A percentile compares a stretch with the other conserved stretches of the same genome.
Conservation (phyloP, 805 yeast genomes). For the Candida rishiriensis region DNA sequence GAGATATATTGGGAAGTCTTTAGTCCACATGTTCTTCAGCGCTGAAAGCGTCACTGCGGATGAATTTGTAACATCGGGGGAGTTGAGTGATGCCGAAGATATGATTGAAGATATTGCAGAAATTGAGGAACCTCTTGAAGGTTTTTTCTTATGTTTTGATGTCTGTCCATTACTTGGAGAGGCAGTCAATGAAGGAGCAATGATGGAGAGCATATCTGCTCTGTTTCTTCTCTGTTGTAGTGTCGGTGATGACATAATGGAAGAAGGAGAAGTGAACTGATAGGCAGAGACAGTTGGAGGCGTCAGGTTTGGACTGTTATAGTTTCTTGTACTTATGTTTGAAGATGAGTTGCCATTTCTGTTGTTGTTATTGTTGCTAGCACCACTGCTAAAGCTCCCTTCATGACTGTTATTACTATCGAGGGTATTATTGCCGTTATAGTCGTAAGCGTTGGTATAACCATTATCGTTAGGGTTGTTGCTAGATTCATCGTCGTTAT, state of each 20-base stretch:
- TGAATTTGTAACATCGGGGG: constrained; percentile 9
- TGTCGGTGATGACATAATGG: background rate
- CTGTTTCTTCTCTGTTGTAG: background rate
- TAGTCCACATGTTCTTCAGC: constrained; percentile 11
- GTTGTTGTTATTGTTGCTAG: too few species aligned
- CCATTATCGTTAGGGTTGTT: background rate
- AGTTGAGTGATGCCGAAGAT: constrained; percentile 25
- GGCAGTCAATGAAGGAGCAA: background rate
- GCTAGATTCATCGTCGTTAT: background rate
- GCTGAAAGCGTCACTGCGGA: constrained; percentile 1
- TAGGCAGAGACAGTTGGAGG: background rate
- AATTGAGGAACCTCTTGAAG: constrained; percentile 31
- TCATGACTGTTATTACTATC: background rate
- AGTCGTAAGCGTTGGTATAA: background rate
- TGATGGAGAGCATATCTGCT: background rate
- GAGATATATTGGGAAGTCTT: constrained; percentile 10
- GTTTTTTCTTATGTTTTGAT: constrained; percentile 21
- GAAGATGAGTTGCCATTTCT: too few species aligned
- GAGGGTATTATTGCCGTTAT: background rate
- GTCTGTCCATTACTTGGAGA: background rate
- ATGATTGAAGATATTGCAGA: constrained; percentile 32
- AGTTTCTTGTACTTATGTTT: too few species aligned
- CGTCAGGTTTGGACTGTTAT: background rate
- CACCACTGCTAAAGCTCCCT: background rate
- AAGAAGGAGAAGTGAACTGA: background rate